Percentiles rank a stretch among this genome's conserved stretches.
Conservation (phyloP, 305 asterid genomes). For the Solanum hybrid region DNA sequence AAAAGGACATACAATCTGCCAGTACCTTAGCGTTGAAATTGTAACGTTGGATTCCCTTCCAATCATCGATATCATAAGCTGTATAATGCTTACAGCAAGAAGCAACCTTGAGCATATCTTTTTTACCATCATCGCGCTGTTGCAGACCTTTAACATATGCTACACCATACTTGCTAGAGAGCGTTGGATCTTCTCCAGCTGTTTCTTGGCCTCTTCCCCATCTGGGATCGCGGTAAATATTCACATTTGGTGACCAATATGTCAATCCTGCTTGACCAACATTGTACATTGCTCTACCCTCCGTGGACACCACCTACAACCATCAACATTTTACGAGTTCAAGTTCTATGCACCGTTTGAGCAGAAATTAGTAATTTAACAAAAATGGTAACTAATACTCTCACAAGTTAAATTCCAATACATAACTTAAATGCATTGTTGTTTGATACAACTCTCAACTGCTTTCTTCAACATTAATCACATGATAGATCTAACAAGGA, state of each 20-base stretch:
- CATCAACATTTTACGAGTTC: neutral
- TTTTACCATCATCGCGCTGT: constrained; percentile 15
- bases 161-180: constrained; percentile 21
- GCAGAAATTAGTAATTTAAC: neutral
- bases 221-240: constrained; percentile 56
- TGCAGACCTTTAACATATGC: constrained; percentile 29
- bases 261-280: constrained; percentile 76
- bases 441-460: neutral
- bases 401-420: neutral
- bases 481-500: neutral
- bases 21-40: constrained; percentile 28
- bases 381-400: neutral
- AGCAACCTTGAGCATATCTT: constrained; percentile 19
- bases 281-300: constrained; percentile 86
- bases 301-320: constrained; percentile 64
- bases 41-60: constrained; percentile 27
- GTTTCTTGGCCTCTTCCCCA: constrained; percentile 48
- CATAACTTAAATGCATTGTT: neutral
- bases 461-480: neutral
- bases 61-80: constrained; percentile 33
- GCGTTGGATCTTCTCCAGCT: constrained; percentile 34
- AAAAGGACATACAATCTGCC: neutral
- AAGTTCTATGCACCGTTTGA: neutral
- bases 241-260: constrained; percentile 72
- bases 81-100: constrained; percentile 38